Percentiles rank a stretch among this genome's conserved stretches.
These are phyloP conservation scores for Excoecaria agallocha DNA, from an alignment of 345 rosid genomes.

Conservation along the genomic window DNA sequence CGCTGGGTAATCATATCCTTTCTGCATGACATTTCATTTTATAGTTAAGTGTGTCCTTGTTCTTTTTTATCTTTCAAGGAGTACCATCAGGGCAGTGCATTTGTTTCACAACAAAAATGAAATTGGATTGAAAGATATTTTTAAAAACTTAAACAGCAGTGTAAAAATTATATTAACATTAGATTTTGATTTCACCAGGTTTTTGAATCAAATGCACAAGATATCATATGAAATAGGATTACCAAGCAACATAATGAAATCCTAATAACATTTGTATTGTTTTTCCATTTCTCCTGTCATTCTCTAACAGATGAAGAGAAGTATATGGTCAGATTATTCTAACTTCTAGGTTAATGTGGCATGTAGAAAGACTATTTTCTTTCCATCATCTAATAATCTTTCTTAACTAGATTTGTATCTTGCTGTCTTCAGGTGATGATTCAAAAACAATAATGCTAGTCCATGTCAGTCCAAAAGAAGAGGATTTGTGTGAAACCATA, in stretches of 20 bases:
- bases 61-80: not conserved
- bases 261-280: not conserved
- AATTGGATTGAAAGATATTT: not conserved
- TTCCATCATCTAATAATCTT: not conserved
- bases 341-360: not conserved
- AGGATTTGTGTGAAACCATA: constrained; percentile 75
- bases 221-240: not conserved
- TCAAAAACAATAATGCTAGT: constrained; percentile 84
- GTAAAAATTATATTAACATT: not conserved
- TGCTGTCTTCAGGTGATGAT: constrained; percentile 52
- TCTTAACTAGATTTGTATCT: not conserved
- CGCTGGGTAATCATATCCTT: constrained; percentile 52
- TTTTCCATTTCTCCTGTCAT: not conserved
- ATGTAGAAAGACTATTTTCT: not conserved
- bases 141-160: not conserved
- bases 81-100: not conserved
- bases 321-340: not conserved
- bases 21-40: not conserved
- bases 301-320: not conserved
- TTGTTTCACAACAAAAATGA: not conserved
- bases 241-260: not conserved
- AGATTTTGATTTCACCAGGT: not conserved
- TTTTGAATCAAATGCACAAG: not conserved
- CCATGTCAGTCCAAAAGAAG: constrained; percentile 80
- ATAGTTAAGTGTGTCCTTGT: not conserved